Percentiles rank a stretch among this genome's conserved stretches.
phyloP scores from a whole-genome alignment of 805 yeast genomes.

The Schizosaccharomyces cryophilus region DNA sequence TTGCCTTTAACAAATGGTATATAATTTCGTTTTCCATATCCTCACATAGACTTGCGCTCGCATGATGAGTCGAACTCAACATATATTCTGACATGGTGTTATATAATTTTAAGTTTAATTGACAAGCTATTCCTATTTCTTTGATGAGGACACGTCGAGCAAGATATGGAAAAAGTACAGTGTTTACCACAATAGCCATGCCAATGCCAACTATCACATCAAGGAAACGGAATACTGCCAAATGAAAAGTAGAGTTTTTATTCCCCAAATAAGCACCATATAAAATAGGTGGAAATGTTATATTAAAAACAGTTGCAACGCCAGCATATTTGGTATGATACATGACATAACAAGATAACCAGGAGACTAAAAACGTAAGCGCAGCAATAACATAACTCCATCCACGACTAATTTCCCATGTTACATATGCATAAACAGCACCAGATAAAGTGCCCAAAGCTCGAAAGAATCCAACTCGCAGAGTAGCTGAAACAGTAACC shows the following conservation, averaged over 20 bases:
- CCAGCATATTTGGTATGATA: background rate
- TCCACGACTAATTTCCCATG: constrained; percentile 1
- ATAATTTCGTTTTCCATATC: background rate
- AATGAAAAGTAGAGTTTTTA: background rate
- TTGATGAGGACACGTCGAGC: background rate
- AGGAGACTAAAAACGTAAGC: background rate
- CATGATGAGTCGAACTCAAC: background rate
- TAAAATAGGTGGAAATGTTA: constrained; percentile 1
- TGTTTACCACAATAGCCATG: background rate
- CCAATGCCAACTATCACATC: background rate
- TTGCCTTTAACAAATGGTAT: background rate
- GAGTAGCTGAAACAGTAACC: background rate
- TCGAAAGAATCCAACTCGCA: background rate
- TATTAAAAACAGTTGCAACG: background rate
- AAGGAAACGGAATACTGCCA: background rate
- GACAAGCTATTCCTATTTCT: background rate
- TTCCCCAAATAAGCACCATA: background rate
- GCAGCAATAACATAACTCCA: background rate
- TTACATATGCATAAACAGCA: constrained; percentile 1
- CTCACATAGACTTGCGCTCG: background rate
- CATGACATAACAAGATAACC: background rate
- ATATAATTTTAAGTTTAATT: background rate
- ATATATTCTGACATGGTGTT: background rate
- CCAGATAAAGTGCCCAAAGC: background rate
- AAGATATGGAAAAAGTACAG: background rate